Evolutionary conservation across 129 eudicot species (phyloP).

Genomic region (Solidago caesia): DNA sequence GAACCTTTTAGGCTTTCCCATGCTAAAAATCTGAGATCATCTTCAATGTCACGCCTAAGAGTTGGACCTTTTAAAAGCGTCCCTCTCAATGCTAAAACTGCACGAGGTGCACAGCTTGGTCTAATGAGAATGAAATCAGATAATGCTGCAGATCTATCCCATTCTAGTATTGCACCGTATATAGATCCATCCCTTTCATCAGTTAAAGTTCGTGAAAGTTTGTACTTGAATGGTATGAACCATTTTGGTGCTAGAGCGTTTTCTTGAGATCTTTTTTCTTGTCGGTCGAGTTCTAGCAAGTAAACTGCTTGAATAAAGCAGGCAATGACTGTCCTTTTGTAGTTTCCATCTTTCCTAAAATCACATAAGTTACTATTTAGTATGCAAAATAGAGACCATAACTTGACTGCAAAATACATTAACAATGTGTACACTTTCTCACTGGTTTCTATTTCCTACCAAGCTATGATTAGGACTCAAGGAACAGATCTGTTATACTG

Average conservation of each 20-base stretch:
- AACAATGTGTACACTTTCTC: neutral
- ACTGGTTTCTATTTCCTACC: neutral
- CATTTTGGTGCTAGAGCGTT: constrained; percentile 86
- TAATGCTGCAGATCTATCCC: constrained; percentile 85
- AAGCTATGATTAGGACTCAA: neutral
- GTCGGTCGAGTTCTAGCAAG: constrained; percentile 91
- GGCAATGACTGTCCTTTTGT: constrained; percentile 84
- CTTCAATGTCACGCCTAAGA: constrained; percentile 74
- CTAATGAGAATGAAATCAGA: constrained; percentile 73
- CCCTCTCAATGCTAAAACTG: constrained; percentile 77
- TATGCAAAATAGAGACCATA: neutral
- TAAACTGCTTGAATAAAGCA: constrained; percentile 95
- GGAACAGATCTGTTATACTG: neutral
- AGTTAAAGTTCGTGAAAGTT: constrained; percentile 59
- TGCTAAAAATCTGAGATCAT: constrained; percentile 85
- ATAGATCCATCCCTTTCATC: constrained; percentile 92
- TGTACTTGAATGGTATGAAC: constrained; percentile 95
- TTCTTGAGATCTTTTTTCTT: constrained; percentile 70
- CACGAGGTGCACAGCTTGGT: constrained; percentile 87
- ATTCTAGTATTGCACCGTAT: constrained; percentile 82
- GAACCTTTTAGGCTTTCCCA: constrained; percentile 97
- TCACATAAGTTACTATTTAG: constrained; percentile 6
- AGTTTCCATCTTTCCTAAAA: constrained; percentile 80
- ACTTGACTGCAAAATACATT: neutral
- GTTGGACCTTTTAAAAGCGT: constrained; percentile 78